Percentiles rank a stretch among this genome's conserved stretches.
phyloP scores from a whole-genome alignment of 2,329 filamentous ascomycete genomes.

The Torrubiella hemipterigena region DNA sequence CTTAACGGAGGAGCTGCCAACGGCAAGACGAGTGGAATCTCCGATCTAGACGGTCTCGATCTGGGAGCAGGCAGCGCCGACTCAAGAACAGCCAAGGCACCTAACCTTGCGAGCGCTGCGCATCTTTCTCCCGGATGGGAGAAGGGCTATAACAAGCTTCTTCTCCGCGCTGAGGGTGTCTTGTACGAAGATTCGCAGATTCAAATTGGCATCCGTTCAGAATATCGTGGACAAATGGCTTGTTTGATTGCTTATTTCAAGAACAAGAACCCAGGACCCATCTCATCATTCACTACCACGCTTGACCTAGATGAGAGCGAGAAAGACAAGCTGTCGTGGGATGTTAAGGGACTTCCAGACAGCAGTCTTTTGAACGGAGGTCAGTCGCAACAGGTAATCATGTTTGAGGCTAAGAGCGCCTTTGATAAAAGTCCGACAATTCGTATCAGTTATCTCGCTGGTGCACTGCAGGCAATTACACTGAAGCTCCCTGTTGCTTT shows the following conservation, averaged over 20 bases:
- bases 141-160: slow-evolving; percentile 70
- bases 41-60: slow-evolving; percentile 74
- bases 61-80: slow-evolving; percentile 51
- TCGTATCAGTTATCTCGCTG: slow-evolving; percentile 86
- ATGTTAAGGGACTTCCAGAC: slow-evolving; percentile 81
- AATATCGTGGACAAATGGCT: slow-evolving; percentile 91
- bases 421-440: slow-evolving; percentile 84
- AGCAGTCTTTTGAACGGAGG: slow-evolving; percentile 61
- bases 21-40: slow-evolving; percentile 36
- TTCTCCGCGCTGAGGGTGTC: slow-evolving; percentile 72
- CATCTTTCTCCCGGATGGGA: slow-evolving; percentile 95
- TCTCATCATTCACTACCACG: slow-evolving; percentile 89
- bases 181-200: slow-evolving; percentile 93
- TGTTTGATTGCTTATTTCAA: slow-evolving; percentile 93
- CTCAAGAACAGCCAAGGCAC: slow-evolving; percentile 48
- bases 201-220: slow-evolving; percentile 81
- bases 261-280: slow-evolving; percentile 77
- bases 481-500: slow-evolving; percentile 78
- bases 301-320: slow-evolving; percentile 66
- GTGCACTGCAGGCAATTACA: slow-evolving; percentile 83
- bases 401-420: slow-evolving; percentile 77
- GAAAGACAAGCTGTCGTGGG: slow-evolving; percentile 61
- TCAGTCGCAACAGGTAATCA: slow-evolving; percentile 86
- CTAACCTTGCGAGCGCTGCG: slow-evolving; percentile 83
- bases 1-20: slow-evolving; percentile 37